These are phyloP conservation scores for Penicillium sp. DNA, from an alignment of 2,329 filamentous ascomycete species.

Conservation along the genomic window DNA sequence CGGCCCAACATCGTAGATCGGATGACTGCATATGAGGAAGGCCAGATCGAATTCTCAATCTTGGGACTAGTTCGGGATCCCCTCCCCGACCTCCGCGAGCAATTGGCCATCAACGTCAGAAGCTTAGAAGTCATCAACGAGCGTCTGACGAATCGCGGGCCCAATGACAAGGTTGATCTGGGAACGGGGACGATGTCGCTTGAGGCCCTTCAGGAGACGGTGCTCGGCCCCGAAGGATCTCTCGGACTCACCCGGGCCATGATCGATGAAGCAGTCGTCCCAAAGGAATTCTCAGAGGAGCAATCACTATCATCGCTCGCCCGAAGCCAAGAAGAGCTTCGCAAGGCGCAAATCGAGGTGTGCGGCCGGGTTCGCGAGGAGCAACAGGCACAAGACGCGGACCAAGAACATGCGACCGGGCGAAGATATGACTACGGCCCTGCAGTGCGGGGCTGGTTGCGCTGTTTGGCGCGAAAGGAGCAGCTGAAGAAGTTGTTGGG, in stretches of 20 bases:
- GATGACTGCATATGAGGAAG: conserved; percentile 69
- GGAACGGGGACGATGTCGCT: conserved; percentile 3
- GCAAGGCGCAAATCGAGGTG: conserved; percentile 36
- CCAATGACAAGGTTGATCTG: not conserved
- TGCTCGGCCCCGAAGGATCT: conserved; percentile 43
- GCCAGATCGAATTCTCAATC: conserved; percentile 74
- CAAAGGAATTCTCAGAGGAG: conserved; percentile 30
- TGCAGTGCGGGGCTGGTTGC: conserved; percentile 70
- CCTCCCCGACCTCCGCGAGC: conserved; percentile 50
- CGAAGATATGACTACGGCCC: conserved; percentile 68
- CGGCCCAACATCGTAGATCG: conserved; percentile 67
- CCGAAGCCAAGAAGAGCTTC: conserved; percentile 32
- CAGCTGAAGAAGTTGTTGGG: conserved; percentile 50
- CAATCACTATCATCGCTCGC: conserved; percentile 32
- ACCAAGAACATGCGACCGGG: conserved; percentile 47
- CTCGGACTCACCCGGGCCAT: conserved; percentile 35
- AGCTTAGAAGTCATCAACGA: conserved; percentile 45
- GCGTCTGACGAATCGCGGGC: conserved; percentile 14
- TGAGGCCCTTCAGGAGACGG: conserved; percentile 22
- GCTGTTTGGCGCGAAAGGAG: conserved; percentile 69
- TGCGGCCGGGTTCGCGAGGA: conserved; percentile 45
- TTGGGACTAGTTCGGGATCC: conserved; percentile 75
- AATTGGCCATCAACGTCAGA: conserved; percentile 52
- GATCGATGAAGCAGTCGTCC: conserved; percentile 39
- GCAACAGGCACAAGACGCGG: conserved; percentile 40